A percentile compares a stretch with the other conserved stretches of the same genome.
phyloP scores from a whole-genome alignment of 768 basidiomycete species.

The Boletus rubroflammeus region DNA sequence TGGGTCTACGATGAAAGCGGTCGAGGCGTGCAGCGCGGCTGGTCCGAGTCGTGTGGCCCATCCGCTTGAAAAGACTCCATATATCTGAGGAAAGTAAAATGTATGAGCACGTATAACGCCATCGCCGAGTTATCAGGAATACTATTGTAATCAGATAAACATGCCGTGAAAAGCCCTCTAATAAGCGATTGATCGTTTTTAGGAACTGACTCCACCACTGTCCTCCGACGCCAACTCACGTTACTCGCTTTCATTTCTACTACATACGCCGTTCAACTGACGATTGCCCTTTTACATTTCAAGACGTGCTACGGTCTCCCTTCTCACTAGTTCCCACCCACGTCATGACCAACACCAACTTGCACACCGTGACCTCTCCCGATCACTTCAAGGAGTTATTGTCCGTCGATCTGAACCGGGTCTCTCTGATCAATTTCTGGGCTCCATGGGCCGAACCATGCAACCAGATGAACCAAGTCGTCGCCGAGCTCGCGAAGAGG shows the following conservation, averaged over 20 bases:
- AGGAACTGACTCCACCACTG: background rate
- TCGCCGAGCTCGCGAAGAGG: slow-evolving; percentile 68
- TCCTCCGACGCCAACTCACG: background rate
- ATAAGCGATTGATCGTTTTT: background rate
- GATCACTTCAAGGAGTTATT: slow-evolving; percentile 73
- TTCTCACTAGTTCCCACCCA: background rate
- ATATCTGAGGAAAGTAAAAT: background rate
- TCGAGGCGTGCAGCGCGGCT: background rate
- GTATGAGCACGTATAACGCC: background rate
- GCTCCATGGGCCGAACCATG: slow-evolving; percentile 92
- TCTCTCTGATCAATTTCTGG: slow-evolving; percentile 93
- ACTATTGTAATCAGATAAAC: background rate
- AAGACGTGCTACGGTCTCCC: background rate
- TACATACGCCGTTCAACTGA: background rate
- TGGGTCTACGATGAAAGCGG: background rate
- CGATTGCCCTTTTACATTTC: too few relatives aligned
- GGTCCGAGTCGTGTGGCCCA: background rate
- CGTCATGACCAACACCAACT: slow-evolving; percentile 35
- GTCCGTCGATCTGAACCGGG: slow-evolving; percentile 67
- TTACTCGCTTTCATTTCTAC: background rate
- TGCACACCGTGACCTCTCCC: slow-evolving; percentile 53
- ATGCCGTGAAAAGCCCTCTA: too few relatives aligned
- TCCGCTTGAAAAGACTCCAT: background rate
- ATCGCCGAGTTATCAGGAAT: background rate
- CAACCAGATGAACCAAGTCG: slow-evolving; percentile 80